Base-by-base conservation (phyloP, 352 stramenopile species). In the Globisporangium apiculatum region DNA sequence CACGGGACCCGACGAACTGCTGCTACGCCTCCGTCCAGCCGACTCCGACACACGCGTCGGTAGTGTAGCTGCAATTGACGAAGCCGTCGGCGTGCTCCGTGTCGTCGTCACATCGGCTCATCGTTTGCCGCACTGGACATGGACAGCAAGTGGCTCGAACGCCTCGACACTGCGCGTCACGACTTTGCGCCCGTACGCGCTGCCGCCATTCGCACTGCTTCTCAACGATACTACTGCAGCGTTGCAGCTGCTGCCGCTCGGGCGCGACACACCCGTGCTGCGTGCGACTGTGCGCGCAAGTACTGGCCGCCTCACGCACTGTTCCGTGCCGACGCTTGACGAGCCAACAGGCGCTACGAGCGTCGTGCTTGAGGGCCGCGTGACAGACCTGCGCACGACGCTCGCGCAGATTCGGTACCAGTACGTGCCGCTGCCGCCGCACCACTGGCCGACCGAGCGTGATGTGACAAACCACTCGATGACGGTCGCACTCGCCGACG, bases 1-100 rank as follows among this genome's bases (percentile, higher is more conserved):
- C 55, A 62, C 75, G 17, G 71, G 71, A 7, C 63, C 65, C n/a
- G 73, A 79, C 31, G 51, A 74, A 42, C 58, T 83, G 12, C 45
- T 75, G 24, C 47, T 79, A n/a, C 72, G 59, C 9, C 48, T 76
- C 9, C 57, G 51, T 3, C 56, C 65, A 10, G 7, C 31, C 43
- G 37, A 40, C 7, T 12, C 18, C 40, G 40, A 11, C 35, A 46
- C 10, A 31, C n/a, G 15, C 6, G 15, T 12, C 15, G 9, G 10
- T n/a, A 11, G 4, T 42, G 1, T 10, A 35, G n/a, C 7, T 18
- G 7, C 45, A 8, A 10, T 62, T 15, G 50, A 66, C n/a, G 45
- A 68, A 10, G 14, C 47, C 31, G 60, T 35, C 1, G 65, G 48
- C n/a, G 52, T 79, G 7, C 61, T 77, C 36, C 42, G 45, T 9